These are phyloP conservation scores for Botrytis tulipae DNA, from an alignment of 2,329 filamentous ascomycete genomes.

Conservation along the genomic window DNA sequence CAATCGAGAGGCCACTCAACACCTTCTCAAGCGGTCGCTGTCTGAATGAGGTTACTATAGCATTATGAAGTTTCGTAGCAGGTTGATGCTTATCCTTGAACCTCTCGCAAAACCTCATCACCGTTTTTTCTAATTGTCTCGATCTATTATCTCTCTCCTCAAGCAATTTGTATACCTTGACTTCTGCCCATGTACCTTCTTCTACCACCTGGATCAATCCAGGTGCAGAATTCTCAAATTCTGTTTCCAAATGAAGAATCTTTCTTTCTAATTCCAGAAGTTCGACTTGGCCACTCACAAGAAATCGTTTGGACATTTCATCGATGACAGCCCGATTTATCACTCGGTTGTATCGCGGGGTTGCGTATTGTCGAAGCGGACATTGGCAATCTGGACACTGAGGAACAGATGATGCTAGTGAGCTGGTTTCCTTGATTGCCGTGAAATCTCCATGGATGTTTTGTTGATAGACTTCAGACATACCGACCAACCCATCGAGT, in stretches of 20 bases:
- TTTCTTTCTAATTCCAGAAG: constrained; percentile 33
- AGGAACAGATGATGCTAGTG: constrained; percentile 34
- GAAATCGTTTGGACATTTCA: constrained; percentile 41
- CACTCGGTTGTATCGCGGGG: constrained; percentile 41
- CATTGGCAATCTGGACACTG: constrained; percentile 39
- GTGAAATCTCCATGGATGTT: constrained; percentile 34
- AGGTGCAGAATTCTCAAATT: constrained; percentile 21
- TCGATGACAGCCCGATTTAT: constrained; percentile 42
- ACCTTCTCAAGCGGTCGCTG: constrained; percentile 6
- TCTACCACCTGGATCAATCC: background rate
- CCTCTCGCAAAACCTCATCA: constrained; percentile 27
- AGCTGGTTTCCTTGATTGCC: constrained; percentile 33
- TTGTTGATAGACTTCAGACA: constrained; percentile 42
- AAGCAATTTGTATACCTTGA: constrained; percentile 27
- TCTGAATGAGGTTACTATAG: constrained; percentile 35
- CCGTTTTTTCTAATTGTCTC: background rate
- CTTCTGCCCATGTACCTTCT: background rate
- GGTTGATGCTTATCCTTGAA: constrained; percentile 41
- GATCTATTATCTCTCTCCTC: background rate
- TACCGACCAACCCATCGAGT: constrained; percentile 57
- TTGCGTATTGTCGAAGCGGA: constrained; percentile 39
- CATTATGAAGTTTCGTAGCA: constrained; percentile 42
- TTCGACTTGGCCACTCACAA: constrained; percentile 35
- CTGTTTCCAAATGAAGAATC: constrained; percentile 27
- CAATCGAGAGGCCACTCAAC: background rate